Evolutionary conservation across 2,329 filamentous ascomycete genomes (phyloP), one percentile per base, ranked within the genome.

Genomic region (Cladosporium phlei): DNA sequence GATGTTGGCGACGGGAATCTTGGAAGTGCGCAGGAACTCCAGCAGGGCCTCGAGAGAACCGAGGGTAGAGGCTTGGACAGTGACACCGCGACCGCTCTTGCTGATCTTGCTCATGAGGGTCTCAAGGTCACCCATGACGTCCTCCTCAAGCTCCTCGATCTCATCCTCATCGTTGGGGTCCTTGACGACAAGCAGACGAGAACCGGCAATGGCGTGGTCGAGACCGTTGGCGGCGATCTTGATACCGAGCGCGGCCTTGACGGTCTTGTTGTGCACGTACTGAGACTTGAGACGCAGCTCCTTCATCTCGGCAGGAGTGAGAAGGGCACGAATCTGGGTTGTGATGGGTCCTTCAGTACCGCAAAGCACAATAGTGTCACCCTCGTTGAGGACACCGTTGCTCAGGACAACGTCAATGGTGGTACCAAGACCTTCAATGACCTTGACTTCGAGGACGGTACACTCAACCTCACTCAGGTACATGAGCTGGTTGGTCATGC

Each of bases 191-290:
- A 98, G 81, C 59, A 98, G 76, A 56, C 94, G 84, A 16, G 94
- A 98, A 65, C 93, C 93, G 52, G 93, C 93, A 67, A 98, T 97
- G 57, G 94, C 93, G 52, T 88, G 85, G 67, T 98, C 93, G 17
- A 98, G 85, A 53, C 90, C 89, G 58, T 95, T 94, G 34, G 91
- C 93, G 53, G 89, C 89, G 64, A 98, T 97, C 80, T 98, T 98
- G 68, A 98, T 88, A 85, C 93, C 93, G 62, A 98, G 80, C 7
- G 93, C 89, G 16, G 94, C 93, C 77, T 96, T 98, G 72, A 96
- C 90, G 68, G 95, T 89, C 75, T 98, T 97, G 75, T 98, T 96
- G 75, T 98, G 94, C 22, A 98, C 91, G 62, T 98, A 98, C 53
- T 84, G 79, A 3, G 90, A 95, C 72, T 97, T 97, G 60, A 98